phyloP scores from a whole-genome alignment of 768 basidiomycete species.

The Hydnomerulius pinastri region DNA sequence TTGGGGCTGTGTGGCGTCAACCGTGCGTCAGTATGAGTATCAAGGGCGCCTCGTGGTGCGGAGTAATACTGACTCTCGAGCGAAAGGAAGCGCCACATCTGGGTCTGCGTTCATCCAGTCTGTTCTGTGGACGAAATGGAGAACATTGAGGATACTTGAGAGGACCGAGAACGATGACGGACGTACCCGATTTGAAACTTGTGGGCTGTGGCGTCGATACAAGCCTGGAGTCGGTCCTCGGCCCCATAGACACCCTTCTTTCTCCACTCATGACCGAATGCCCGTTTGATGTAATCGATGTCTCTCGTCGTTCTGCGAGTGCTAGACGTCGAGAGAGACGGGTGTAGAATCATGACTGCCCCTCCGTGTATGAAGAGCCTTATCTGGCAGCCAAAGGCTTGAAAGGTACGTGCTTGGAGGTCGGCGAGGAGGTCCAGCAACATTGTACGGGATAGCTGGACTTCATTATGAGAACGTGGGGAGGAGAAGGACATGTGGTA shows the following conservation, averaged over 20 bases:
- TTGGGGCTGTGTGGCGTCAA: constrained; percentile 13
- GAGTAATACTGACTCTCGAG: constrained; percentile 49
- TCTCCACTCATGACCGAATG: constrained; percentile 58
- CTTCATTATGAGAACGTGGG: constrained; percentile 33
- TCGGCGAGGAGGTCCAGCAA: constrained; percentile 50
- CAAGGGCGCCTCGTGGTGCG: constrained; percentile 5
- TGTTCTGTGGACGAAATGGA: constrained; percentile 15
- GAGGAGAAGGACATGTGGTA: constrained; percentile 20
- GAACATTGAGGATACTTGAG: not conserved
- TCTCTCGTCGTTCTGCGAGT: constrained; percentile 60
- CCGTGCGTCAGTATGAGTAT: constrained; percentile 10
- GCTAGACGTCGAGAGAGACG: constrained; percentile 37
- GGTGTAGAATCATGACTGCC: constrained; percentile 72
- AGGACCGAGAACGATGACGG: not conserved
- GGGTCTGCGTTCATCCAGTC: constrained; percentile 84
- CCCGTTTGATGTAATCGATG: constrained; percentile 66
- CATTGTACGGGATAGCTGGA: constrained; percentile 30
- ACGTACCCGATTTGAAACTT: constrained; percentile 48
- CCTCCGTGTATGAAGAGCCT: constrained; percentile 72
- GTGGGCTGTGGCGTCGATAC: constrained; percentile 56
- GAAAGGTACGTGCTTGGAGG: constrained; percentile 51
- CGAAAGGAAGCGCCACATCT: constrained; percentile 70
- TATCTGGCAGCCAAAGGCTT: constrained; percentile 51
- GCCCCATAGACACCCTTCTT: constrained; percentile 52
- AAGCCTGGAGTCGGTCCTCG: constrained; percentile 51